phyloP scores from a whole-genome alignment of 495 filamentous ascomycete genomes.

The Hypoxylon lienhwacheense region DNA sequence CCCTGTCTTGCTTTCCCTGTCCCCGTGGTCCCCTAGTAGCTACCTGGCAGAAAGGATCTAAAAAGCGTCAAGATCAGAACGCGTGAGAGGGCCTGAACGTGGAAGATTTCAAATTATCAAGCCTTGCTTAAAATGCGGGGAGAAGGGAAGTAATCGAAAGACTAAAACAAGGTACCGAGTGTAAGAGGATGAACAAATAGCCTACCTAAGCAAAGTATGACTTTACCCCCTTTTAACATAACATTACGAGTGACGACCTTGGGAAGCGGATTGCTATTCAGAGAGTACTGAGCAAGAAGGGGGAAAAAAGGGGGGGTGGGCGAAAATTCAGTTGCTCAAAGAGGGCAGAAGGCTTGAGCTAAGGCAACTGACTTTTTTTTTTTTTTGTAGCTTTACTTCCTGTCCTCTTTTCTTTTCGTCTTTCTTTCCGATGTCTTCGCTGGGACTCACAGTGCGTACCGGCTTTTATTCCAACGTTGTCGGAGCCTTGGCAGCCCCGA shows the following conservation, averaged over 20 bases:
- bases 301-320: conserved; percentile 24
- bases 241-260: conserved; percentile 16
- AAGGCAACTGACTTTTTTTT: conserved; percentile 6
- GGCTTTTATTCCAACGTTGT: conserved; percentile 8
- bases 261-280: conserved; percentile 7
- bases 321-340: conserved; percentile 18
- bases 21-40: background rate
- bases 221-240: conserved; percentile 17
- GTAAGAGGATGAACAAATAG: conserved; percentile 19
- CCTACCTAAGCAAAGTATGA: too few relatives aligned
- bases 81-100: conserved; percentile 13
- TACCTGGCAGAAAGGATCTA: conserved; percentile 18
- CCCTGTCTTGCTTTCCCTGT: conserved; percentile 31
- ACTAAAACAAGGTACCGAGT: conserved; percentile 28
- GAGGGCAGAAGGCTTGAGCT: conserved; percentile 13
- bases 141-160: conserved; percentile 2
- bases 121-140: conserved; percentile 18
- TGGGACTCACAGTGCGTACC: conserved; percentile 19
- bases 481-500: conserved; percentile 22
- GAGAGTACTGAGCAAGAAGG: conserved; percentile 11
- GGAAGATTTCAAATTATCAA: conserved; percentile 12
- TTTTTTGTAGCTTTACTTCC: conserved; percentile 12
- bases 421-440: conserved; percentile 13
- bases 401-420: conserved; percentile 5
- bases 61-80: conserved; percentile 3